Percentiles rank a stretch among this genome's conserved stretches.
phyloP scores from a whole-genome alignment of 176 grass and related monocot genomes.

The sorghum (Sorghum bicolor) region DNA sequence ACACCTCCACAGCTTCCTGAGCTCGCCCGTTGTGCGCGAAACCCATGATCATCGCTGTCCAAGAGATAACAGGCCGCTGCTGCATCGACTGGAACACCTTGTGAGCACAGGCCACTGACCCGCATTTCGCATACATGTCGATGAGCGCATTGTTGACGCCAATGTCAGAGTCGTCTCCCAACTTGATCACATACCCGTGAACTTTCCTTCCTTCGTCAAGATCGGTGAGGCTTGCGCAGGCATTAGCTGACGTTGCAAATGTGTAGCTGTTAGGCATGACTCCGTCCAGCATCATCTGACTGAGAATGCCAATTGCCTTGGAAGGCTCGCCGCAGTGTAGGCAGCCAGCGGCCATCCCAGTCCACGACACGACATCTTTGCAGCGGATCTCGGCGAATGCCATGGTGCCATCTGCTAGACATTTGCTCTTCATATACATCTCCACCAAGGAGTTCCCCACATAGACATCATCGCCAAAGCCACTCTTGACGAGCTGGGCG shows the following conservation, averaged over 20 bases:
- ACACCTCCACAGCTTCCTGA: slow-evolving; percentile 36
- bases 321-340: slow-evolving; percentile 33
- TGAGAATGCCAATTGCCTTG: slow-evolving; percentile 23
- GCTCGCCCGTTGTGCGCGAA: slow-evolving; percentile 41
- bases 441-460: slow-evolving; percentile 59
- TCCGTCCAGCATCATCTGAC: slow-evolving; percentile 46
- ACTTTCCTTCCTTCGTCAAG: slow-evolving; percentile 35
- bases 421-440: slow-evolving; percentile 62
- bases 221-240: slow-evolving; percentile 23
- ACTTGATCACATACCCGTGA: slow-evolving; percentile 46
- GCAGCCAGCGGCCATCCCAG: slow-evolving; percentile 49
- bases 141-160: slow-evolving; percentile 48
- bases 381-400: slow-evolving; percentile 39
- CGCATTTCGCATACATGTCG: slow-evolving; percentile 63
- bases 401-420: slow-evolving; percentile 23
- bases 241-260: slow-evolving; percentile 38
- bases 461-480: slow-evolving; percentile 36
- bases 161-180: slow-evolving; percentile 32
- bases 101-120: slow-evolving; percentile 25
- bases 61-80: slow-evolving; percentile 30
- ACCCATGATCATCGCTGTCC: slow-evolving; percentile 60
- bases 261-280: slow-evolving; percentile 51
- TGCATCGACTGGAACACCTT: slow-evolving; percentile 45
- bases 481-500: slow-evolving; percentile 52
- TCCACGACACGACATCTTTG: slow-evolving; percentile 68